Evolutionary conservation across 2,329 filamentous ascomycete genomes (phyloP).

Genomic region (Diaporthe aspalathi): DNA sequence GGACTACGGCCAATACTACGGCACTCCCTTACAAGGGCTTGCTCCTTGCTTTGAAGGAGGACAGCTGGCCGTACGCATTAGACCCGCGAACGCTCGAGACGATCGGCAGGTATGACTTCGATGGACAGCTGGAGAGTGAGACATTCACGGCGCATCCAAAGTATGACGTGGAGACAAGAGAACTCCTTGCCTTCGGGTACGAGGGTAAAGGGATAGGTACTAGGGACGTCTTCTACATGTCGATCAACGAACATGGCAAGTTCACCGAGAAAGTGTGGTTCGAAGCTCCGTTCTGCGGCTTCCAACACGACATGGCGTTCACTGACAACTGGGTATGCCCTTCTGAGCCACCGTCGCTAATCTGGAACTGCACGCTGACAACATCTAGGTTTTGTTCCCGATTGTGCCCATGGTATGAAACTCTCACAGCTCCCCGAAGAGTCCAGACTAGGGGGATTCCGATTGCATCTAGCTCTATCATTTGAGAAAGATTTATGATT

Average conservation of each 20-base stretch:
- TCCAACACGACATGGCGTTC: not conserved
- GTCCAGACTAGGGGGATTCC: too few relatives aligned
- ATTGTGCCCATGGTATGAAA: not conserved
- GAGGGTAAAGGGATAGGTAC: not conserved
- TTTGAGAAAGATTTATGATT: too few relatives aligned
- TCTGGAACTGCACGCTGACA: not conserved
- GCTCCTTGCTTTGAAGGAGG: not conserved
- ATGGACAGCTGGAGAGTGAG: not conserved
- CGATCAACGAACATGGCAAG: not conserved
- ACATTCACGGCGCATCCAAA: conserved; percentile 12
- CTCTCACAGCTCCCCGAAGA: not conserved
- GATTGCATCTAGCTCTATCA: too few relatives aligned
- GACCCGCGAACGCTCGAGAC: conserved; percentile 4
- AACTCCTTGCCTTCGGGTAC: not conserved
- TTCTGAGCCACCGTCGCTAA: not conserved
- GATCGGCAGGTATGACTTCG: not conserved
- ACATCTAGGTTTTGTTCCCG: not conserved
- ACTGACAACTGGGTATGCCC: conserved; percentile 2
- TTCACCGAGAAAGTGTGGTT: conserved; percentile 4
- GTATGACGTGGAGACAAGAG: conserved; percentile 4
- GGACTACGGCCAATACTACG: not conserved
- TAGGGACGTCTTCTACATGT: conserved; percentile 1
- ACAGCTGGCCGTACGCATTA: conserved; percentile 1
- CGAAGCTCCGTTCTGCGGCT: not conserved
- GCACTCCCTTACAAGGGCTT: conserved; percentile 1